phyloP scores from a whole-genome alignment of 495 filamentous ascomycete species.

The Penicillium macrosclerotiorum region DNA sequence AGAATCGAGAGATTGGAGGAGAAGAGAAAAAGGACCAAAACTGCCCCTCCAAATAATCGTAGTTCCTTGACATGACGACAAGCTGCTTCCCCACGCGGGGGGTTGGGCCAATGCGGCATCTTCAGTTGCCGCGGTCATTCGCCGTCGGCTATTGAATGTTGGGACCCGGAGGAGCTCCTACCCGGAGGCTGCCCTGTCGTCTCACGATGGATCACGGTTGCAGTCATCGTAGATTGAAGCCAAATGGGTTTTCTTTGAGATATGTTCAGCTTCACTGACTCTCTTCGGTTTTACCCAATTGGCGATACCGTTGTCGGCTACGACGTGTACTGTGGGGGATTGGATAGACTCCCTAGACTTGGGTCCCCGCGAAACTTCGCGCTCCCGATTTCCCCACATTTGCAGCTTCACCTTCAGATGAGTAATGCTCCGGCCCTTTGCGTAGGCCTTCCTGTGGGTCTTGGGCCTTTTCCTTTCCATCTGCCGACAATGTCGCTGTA shows the following conservation, averaged over 20 bases:
- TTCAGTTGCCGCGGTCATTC: slow-evolving; percentile 16
- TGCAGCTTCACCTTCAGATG: slow-evolving; percentile 2
- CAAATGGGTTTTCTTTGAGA: too few species aligned
- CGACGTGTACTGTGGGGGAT: too few species aligned
- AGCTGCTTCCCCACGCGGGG: slow-evolving; percentile 19
- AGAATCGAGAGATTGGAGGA: not conserved
- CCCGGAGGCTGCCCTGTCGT: too few species aligned
- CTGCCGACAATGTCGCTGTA: slow-evolving; percentile 10
- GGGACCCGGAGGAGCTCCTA: too few species aligned
- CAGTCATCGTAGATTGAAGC: too few species aligned
- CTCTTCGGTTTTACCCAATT: too few species aligned
- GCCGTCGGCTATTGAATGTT: slow-evolving; percentile 31
- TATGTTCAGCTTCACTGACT: too few species aligned
- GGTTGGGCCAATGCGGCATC: slow-evolving; percentile 4
- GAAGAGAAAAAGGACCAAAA: not conserved
- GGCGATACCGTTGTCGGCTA: too few species aligned
- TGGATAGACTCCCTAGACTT: too few species aligned
- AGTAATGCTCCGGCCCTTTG: slow-evolving; percentile 15
- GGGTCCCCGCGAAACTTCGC: too few species aligned
- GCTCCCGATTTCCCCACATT: slow-evolving; percentile 8
- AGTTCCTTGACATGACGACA: slow-evolving; percentile 6
- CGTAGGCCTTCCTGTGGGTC: slow-evolving; percentile 14
- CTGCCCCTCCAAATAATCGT: slow-evolving; percentile 3
- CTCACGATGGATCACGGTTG: too few species aligned
- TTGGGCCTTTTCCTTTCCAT: slow-evolving; percentile 12